These are phyloP conservation scores for Austroboletus eburneus DNA, from an alignment of 768 basidiomycete species.

Conservation along the genomic window DNA sequence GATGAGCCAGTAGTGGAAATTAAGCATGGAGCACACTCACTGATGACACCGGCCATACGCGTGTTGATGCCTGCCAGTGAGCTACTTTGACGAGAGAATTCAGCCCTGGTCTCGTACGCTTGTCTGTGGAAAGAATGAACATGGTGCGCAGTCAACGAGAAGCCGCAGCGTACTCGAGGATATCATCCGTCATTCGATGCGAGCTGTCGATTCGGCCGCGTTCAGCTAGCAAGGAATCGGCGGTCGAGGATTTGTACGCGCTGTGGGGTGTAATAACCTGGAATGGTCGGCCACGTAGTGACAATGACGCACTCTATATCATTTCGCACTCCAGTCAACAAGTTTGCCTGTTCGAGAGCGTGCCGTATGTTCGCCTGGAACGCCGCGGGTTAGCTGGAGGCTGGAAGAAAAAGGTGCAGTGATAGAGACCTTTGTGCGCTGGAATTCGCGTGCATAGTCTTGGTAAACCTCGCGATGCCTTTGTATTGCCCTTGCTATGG, in stretches of 20 bases:
- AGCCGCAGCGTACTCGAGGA: conserved; percentile 63
- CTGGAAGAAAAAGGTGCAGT: neutral
- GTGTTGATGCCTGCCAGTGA: conserved; percentile 76
- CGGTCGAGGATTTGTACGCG: conserved; percentile 85
- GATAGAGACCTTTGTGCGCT: conserved; percentile 70
- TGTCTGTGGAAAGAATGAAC: conserved; percentile 50
- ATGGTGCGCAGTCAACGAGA: neutral
- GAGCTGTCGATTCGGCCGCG: conserved; percentile 87
- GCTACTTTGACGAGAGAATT: conserved; percentile 79
- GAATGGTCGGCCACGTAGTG: neutral
- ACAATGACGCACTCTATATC: conserved; percentile 79
- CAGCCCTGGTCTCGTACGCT: conserved; percentile 94
- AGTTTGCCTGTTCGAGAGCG: conserved; percentile 81
- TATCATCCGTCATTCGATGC: conserved; percentile 91
- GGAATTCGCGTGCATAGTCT: conserved; percentile 82
- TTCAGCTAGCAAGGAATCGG: conserved; percentile 85
- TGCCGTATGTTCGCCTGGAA: conserved; percentile 70
- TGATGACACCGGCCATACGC: conserved; percentile 78
- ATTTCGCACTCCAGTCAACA: conserved; percentile 87
- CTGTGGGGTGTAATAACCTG: conserved; percentile 36
- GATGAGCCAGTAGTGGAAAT: conserved; percentile 1
- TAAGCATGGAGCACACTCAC: conserved; percentile 39
- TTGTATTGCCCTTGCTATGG: conserved; percentile 85
- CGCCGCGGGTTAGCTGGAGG: neutral
- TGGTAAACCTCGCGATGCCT: conserved; percentile 86